These are phyloP conservation scores for Spiraea crenata DNA, from an alignment of 331 rosid species.

Conservation along the genomic window DNA sequence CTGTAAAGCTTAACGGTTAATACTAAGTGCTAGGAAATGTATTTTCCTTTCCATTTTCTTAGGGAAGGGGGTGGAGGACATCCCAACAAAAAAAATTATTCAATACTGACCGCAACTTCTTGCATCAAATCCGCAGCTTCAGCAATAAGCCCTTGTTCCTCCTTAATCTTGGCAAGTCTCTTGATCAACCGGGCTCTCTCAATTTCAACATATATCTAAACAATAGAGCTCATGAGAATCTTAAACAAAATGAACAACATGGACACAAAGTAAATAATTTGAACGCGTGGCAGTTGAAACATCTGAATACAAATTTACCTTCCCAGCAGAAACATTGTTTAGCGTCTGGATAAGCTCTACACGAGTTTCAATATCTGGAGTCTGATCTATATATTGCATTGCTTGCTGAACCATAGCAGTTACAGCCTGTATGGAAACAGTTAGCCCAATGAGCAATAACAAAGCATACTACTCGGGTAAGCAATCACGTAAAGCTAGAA, in stretches of 20 bases:
- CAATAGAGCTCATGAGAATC: background rate
- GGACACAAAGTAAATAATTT: background rate
- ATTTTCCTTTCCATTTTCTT: background rate
- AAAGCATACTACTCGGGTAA: background rate
- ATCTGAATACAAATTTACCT: conserved; percentile 44
- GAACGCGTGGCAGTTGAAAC: background rate
- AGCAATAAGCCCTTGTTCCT: conserved; percentile 82
- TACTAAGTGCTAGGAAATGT: background rate
- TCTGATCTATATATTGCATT: conserved; percentile 91
- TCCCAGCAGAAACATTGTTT: conserved; percentile 89
- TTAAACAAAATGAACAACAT: conserved; percentile 15
- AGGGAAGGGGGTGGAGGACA: background rate
- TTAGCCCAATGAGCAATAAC: background rate
- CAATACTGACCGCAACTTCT: conserved; percentile 84
- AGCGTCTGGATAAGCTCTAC: conserved; percentile 85
- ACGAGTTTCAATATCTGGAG: conserved; percentile 79
- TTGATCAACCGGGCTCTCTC: conserved; percentile 88
- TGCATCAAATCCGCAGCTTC: conserved; percentile 99
- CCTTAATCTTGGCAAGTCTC: conserved; percentile 91
- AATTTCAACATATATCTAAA: conserved; percentile 91
- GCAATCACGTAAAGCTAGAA: background rate
- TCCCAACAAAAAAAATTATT: background rate
- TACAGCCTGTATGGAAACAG: conserved; percentile 31
- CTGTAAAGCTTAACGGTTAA: conserved; percentile 46
- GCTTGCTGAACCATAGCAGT: conserved; percentile 99